These are phyloP conservation scores for Hippophae tibetana DNA, from an alignment of 306 rosid genomes.

Conservation along the genomic window DNA sequence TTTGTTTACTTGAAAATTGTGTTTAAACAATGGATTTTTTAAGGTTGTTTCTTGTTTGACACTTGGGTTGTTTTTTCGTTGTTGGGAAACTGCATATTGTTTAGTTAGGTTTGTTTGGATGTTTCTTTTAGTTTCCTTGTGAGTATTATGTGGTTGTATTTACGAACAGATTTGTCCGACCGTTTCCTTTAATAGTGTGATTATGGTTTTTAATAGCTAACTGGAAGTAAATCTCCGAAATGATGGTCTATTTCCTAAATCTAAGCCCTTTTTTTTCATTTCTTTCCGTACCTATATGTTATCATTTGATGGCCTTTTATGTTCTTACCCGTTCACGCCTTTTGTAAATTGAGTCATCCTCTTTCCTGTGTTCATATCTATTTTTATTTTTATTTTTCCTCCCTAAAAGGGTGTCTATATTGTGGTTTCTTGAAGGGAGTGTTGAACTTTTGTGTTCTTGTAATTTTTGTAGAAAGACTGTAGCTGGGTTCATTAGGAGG, in stretches of 20 bases:
- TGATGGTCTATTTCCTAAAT: background rate
- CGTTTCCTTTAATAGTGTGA: background rate
- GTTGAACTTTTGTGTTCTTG: slow-evolving; percentile 1
- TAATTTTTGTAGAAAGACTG: slow-evolving; percentile 13
- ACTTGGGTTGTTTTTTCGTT: background rate
- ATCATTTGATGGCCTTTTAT: slow-evolving; percentile 1
- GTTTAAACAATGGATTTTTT: background rate
- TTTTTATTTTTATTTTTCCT: background rate
- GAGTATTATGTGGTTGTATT: too few species aligned
- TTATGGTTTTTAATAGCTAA: slow-evolving; percentile 1
- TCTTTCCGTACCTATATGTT: background rate
- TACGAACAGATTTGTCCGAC: too few species aligned
- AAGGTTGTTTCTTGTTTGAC: slow-evolving; percentile 4
- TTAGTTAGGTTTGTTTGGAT: too few species aligned
- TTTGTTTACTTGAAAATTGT: slow-evolving; percentile 3
- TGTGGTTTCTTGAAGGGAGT: slow-evolving; percentile 2
- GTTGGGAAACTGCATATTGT: background rate
- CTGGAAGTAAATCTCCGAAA: slow-evolving; percentile 7
- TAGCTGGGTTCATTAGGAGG: slow-evolving; percentile 8
- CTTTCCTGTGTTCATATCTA: background rate
- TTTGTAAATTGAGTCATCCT: slow-evolving; percentile 3
- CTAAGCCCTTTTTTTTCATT: background rate
- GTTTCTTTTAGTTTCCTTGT: too few species aligned
- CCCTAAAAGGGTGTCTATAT: background rate
- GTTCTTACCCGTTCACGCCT: background rate